Base-by-base conservation (phyloP, 352 stramenopile species). In the Blastocystis sp. region DNA sequence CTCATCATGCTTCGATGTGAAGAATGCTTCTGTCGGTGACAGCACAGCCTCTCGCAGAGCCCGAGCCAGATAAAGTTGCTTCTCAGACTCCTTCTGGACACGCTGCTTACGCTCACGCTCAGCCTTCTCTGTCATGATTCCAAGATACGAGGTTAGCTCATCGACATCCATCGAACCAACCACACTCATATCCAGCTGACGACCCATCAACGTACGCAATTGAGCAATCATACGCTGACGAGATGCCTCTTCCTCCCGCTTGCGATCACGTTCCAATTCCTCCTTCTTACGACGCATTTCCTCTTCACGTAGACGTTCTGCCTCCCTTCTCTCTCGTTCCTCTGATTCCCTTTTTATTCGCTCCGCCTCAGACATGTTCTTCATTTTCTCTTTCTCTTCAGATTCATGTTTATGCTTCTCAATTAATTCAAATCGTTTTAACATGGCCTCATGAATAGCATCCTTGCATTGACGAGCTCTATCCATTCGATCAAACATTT, bases 31-130 rank as follows among this genome's bases (percentile, higher is more conserved):
- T 0, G 39, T 49, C 4, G 32, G 19, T 6, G 63, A 35, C 27
- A 75, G 63, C 63, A 46, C 63, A 21, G 39, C 63, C 35, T 75
- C 63, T n/a, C 63, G 63, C 63, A 75, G 63, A 39, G 63, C 63
- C 27, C 63, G 63, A 21, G 21, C 16, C 4, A 75, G 37, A 46
- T 56, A 75, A 0, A 75, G 63, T 35, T 75, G 63, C 32, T 54
- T 32, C 39, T 75, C 63, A n/a, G 63, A 75, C 11, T 75, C 63
- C 4, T 19, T 19, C 63, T 32, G n/a, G 21, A 49, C 32, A 11
- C 39, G 29, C 35, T 75, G n/a, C 39, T 75, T 42, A 46, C 63
- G 63, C 35, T 75, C 63, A 21, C 37, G 27, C 63, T 75, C 37
- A 0, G 39, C 11, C 39, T 32, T 24, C n/a, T 54, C 32, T n/a